Conservation (phyloP, 176 grass and related monocot species). For the Paspalum vaginatum region DNA sequence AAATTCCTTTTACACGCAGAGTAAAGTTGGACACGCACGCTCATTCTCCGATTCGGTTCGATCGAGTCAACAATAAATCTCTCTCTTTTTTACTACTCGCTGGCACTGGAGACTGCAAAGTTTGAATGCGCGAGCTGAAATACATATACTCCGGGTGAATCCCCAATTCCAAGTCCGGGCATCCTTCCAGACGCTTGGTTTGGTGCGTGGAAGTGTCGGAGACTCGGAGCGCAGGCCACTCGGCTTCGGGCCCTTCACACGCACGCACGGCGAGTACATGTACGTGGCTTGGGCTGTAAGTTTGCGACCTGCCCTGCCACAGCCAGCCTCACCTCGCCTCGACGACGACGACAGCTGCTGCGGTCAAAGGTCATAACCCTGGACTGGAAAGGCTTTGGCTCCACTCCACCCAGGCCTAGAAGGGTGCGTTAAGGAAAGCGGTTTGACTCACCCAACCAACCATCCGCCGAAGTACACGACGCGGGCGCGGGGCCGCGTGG, state of each 20-base stretch:
- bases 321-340: background rate
- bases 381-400: background rate
- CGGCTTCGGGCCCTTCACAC: background rate
- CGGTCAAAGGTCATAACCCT: conserved; percentile 28
- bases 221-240: background rate
- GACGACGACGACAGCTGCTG: background rate
- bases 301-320: conserved; percentile 31
- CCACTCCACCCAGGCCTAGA: no score
- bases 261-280: no score
- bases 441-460: no score
- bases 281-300: conserved; percentile 24
- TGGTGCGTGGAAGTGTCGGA: background rate
- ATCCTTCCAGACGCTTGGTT: background rate
- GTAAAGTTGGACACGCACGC: background rate
- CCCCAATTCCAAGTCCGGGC: conserved; percentile 7
- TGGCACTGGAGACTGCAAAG: no score
- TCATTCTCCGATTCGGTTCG: background rate
- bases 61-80: background rate
- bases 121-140: background rate
- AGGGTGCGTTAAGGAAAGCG: no score
- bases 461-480: no score
- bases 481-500: no score
- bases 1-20: background rate
- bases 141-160: background rate
- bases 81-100: no score